Evolutionary conservation across 495 filamentous ascomycete species (phyloP).

Genomic region (Xylaria venustula): DNA sequence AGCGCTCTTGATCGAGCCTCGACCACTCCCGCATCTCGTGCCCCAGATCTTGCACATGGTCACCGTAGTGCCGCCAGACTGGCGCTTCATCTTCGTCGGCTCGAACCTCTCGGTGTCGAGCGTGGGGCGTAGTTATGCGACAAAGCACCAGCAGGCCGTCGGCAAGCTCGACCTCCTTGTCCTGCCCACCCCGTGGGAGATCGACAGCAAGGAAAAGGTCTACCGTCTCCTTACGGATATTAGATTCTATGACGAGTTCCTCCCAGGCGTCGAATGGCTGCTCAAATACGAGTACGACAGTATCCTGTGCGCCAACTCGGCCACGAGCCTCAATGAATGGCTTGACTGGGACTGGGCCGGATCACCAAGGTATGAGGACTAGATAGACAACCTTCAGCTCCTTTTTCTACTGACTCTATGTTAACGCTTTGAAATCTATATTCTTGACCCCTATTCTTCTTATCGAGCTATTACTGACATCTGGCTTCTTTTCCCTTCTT

Average conservation of each 20-base stretch:
- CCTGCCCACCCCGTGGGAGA: slow-evolving; percentile 39
- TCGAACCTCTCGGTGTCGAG: slow-evolving; percentile 38
- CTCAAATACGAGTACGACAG: slow-evolving; percentile 49
- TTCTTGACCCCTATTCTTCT: not conserved
- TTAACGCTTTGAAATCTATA: too few species aligned
- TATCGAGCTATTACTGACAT: slow-evolving; percentile 11
- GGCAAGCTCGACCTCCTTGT: slow-evolving; percentile 49
- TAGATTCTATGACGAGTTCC: slow-evolving; percentile 46
- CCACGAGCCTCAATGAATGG: slow-evolving; percentile 46
- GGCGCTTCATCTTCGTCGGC: slow-evolving; percentile 52
- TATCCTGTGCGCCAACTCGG: slow-evolving; percentile 50
- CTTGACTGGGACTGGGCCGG: slow-evolving; percentile 49
- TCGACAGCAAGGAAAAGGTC: slow-evolving; percentile 43
- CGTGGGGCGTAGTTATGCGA: slow-evolving; percentile 38
- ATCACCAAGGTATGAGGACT: slow-evolving; percentile 37
- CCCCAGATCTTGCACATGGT: slow-evolving; percentile 51
- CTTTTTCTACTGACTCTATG: not conserved
- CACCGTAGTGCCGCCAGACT: slow-evolving; percentile 49
- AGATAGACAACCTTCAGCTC: not conserved
- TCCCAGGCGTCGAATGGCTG: slow-evolving; percentile 45
- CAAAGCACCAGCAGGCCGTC: slow-evolving; percentile 40
- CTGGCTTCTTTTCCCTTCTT: not conserved
- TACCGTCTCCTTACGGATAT: slow-evolving; percentile 43
- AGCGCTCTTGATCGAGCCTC: slow-evolving; percentile 50
- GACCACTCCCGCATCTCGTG: slow-evolving; percentile 42